phyloP scores from a whole-genome alignment of 345 rosid genomes.

The Dimocarpus longan region DNA sequence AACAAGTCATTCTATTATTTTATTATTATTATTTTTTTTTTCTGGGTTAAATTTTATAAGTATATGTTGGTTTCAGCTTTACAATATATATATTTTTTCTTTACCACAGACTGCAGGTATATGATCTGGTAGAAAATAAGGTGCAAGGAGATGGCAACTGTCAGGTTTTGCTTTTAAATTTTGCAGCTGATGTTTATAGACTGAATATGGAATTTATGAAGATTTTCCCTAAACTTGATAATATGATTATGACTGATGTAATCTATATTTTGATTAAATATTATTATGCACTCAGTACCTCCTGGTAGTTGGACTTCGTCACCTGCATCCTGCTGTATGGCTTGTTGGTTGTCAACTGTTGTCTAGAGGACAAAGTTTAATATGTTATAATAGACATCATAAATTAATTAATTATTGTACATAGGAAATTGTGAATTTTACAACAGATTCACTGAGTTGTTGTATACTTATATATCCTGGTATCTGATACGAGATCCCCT shows the following conservation, averaged over 20 bases:
- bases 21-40: no score
- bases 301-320: background rate
- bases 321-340: background rate
- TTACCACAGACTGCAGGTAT: conserved; percentile 47
- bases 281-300: background rate
- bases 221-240: background rate
- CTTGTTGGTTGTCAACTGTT: background rate
- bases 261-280: background rate
- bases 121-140: conserved; percentile 59
- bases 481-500: background rate
- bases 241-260: background rate
- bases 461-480: background rate
- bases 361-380: background rate
- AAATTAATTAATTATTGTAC: background rate
- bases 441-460: background rate
- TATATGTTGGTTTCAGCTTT: conserved; percentile 1
- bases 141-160: conserved; percentile 79
- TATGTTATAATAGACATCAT: background rate
- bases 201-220: background rate
- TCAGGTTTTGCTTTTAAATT: conserved; percentile 50
- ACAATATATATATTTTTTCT: background rate
- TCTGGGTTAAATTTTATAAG: background rate
- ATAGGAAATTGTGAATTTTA: background rate
- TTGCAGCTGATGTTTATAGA: background rate
- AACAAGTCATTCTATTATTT: background rate